A percentile compares a stretch with the other conserved stretches of the same genome.
Conservation (phyloP, 805 yeast genomes). For the Babjeviella inositovora region DNA sequence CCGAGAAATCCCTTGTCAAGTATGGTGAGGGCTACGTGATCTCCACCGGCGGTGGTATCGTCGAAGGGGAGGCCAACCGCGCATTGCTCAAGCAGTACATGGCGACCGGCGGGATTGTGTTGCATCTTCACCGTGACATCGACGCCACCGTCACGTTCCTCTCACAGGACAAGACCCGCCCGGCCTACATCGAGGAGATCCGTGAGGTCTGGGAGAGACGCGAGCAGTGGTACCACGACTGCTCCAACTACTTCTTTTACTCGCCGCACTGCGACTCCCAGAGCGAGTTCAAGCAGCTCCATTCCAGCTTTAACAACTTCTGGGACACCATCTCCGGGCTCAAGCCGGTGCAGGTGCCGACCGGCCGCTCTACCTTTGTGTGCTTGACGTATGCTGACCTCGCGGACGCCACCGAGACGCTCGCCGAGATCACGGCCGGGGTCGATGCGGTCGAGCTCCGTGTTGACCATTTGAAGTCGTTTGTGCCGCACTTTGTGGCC, state of each 20-base stretch:
- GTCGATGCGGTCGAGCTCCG: constrained; percentile 73
- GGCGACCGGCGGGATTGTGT: constrained; percentile 55
- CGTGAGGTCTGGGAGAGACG: constrained; percentile 75
- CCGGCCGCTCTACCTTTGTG: constrained; percentile 45
- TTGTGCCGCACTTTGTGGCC: constrained; percentile 39
- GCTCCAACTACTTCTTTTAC: constrained; percentile 65
- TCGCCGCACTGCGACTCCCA: constrained; percentile 53
- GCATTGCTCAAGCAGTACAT: constrained; percentile 37
- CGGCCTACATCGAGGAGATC: constrained; percentile 73
- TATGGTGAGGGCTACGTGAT: constrained; percentile 40
- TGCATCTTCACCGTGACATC: constrained; percentile 82
- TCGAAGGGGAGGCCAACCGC: constrained; percentile 62
- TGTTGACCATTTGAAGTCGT: constrained; percentile 49
- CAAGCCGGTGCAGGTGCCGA: constrained; percentile 18
- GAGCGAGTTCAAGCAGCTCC: constrained; percentile 36
- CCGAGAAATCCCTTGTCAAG: constrained; percentile 28
- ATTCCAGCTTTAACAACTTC: constrained; percentile 40
- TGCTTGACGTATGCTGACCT: constrained; percentile 59
- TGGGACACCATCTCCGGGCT: constrained; percentile 49
- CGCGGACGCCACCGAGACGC: constrained; percentile 17
- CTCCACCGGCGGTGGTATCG: constrained; percentile 95
- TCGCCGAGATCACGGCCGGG: constrained; percentile 47
- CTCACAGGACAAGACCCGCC: constrained; percentile 68
- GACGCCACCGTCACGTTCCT: constrained; percentile 66
- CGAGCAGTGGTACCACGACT: constrained; percentile 61